These are phyloP conservation scores for Termitomyces sp. DNA, from an alignment of 768 basidiomycete species.

Conservation along the genomic window DNA sequence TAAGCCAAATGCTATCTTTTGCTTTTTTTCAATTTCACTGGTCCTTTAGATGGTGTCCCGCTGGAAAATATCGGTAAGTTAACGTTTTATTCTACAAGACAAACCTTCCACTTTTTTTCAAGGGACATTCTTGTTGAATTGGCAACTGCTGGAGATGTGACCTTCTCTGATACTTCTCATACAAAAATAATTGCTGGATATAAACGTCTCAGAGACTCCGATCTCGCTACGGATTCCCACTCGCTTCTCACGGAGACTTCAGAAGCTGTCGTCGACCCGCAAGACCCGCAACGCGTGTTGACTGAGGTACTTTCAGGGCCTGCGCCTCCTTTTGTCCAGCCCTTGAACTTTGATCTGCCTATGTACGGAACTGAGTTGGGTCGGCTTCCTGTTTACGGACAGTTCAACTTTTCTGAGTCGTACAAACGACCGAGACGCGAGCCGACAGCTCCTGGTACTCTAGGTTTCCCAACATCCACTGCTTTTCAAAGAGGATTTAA, in stretches of 20 bases:
- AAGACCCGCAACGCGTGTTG: conserved; percentile 23
- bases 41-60: conserved; percentile 30
- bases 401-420: conserved; percentile 31
- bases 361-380: conserved; percentile 56
- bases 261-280: conserved; percentile 22
- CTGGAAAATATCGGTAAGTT: conserved; percentile 34
- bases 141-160: conserved; percentile 27
- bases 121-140: conserved; percentile 34
- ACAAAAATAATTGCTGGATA: conserved; percentile 2
- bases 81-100: background rate
- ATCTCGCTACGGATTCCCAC: background rate
- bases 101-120: background rate
- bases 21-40: background rate
- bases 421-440: conserved; percentile 7
- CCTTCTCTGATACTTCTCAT: conserved; percentile 11
- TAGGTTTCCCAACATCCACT: background rate
- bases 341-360: conserved; percentile 34
- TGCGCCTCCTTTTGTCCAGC: conserved; percentile 5
- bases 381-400: conserved; percentile 41
- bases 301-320: conserved; percentile 8
- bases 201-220: conserved; percentile 15
- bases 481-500: background rate
- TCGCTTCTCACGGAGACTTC: conserved; percentile 8
- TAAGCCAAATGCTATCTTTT: conserved; percentile 11
- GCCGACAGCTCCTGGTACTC: background rate